These are phyloP conservation scores for Tulasnella sp. DNA, from an alignment of 768 basidiomycete species.

Conservation along the genomic window DNA sequence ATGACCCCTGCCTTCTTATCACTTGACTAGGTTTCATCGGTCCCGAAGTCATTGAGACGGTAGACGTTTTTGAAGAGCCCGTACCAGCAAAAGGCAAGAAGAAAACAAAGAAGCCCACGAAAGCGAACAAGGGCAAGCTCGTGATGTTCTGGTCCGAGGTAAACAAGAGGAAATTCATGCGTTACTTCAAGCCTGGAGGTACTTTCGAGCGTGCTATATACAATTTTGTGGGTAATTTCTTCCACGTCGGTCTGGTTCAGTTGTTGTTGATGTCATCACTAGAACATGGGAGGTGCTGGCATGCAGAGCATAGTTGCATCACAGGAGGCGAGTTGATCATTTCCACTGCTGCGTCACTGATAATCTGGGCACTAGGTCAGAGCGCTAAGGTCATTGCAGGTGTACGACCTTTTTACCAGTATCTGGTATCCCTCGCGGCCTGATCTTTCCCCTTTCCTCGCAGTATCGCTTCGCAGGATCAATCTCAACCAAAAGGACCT, in stretches of 20 bases:
- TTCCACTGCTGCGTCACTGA: neutral
- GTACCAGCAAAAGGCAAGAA: conserved; percentile 20
- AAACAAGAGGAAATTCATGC: neutral
- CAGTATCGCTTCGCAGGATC: neutral
- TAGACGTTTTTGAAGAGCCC: conserved; percentile 12
- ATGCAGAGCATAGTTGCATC: neutral
- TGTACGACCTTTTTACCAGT: neutral
- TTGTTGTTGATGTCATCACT: neutral
- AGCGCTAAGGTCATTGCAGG: neutral
- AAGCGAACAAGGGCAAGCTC: conserved; percentile 23
- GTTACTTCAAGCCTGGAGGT: conserved; percentile 36
- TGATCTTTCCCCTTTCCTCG: neutral
- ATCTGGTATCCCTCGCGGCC: neutral
- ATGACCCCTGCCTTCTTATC: neutral
- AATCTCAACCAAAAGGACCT: neutral
- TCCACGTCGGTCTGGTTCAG: neutral
- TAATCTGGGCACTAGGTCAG: neutral
- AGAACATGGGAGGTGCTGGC: neutral
- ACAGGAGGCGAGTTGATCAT: neutral
- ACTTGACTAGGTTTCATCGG: conserved; percentile 33
- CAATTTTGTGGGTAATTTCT: neutral
- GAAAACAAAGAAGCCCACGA: conserved; percentile 1
- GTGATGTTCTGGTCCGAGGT: conserved; percentile 20
- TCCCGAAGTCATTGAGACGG: conserved; percentile 7
- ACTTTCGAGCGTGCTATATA: conserved; percentile 6